Evolutionary conservation across 2,329 filamentous ascomycete species (phyloP).

Genomic region (Neocucurbitaria cava): DNA sequence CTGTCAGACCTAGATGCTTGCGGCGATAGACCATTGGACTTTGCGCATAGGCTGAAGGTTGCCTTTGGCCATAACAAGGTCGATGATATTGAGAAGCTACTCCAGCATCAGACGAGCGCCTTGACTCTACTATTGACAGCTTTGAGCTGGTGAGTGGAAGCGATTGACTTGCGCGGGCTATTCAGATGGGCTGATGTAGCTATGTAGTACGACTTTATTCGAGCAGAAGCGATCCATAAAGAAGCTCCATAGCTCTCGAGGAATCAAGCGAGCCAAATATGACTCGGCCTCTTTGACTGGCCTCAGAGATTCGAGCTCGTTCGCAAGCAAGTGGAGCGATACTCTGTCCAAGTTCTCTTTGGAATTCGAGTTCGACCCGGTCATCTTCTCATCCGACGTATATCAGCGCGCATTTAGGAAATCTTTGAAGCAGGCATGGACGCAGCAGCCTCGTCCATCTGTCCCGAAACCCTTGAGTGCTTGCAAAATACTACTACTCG

Average conservation of each 20-base stretch:
- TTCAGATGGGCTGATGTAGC: too few relatives aligned
- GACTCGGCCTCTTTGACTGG: slow-evolving; percentile 16
- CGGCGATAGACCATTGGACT: slow-evolving; percentile 1
- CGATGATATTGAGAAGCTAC: slow-evolving; percentile 16
- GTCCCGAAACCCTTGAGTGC: not conserved
- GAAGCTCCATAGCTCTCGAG: slow-evolving; percentile 6
- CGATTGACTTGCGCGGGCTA: too few relatives aligned
- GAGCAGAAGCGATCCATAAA: slow-evolving; percentile 13
- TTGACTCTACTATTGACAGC: slow-evolving; percentile 24
- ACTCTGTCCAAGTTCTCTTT: slow-evolving; percentile 18
- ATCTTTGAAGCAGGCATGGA: slow-evolving; percentile 4
- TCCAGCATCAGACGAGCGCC: slow-evolving; percentile 17
- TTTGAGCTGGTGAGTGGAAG: slow-evolving; percentile 21
- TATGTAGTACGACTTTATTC: slow-evolving; percentile 11
- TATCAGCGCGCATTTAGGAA: slow-evolving; percentile 10
- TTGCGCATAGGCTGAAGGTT: slow-evolving; percentile 10
- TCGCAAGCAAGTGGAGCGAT: slow-evolving; percentile 8
- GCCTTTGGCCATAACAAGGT: slow-evolving; percentile 10
- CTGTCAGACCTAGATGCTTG: slow-evolving; percentile 6
- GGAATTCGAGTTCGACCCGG: slow-evolving; percentile 17
- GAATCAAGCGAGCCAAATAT: not conserved
- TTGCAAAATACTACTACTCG: not conserved
- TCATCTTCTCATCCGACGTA: slow-evolving; percentile 11
- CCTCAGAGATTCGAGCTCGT: slow-evolving; percentile 11
- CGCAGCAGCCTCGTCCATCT: not conserved